Percentiles rank a stretch among this genome's conserved stretches.
phyloP scores from a whole-genome alignment of 306 rosid species.

The peach (Prunus persica) region DNA sequence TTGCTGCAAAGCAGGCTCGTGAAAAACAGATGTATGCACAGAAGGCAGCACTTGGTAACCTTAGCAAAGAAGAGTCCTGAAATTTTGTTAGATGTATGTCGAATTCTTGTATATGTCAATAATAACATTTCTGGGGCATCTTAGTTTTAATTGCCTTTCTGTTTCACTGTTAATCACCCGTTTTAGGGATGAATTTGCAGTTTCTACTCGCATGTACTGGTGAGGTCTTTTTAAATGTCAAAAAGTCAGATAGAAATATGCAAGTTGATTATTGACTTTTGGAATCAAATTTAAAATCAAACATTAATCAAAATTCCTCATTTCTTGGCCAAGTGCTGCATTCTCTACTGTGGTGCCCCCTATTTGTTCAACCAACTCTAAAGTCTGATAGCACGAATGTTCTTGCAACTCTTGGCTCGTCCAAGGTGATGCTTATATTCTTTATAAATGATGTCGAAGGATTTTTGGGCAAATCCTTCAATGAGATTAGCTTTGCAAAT shows the following conservation, averaged over 20 bases:
- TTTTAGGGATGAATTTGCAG: not conserved
- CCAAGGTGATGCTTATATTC: not conserved
- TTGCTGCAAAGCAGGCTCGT: slow-evolving; percentile 68
- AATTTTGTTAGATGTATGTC: not conserved
- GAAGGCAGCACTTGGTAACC: slow-evolving; percentile 48
- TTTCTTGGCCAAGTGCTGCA: not conserved
- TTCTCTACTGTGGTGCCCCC: not conserved
- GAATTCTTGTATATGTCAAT: not conserved
- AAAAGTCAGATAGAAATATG: not conserved
- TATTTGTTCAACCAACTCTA: not conserved
- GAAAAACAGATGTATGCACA: slow-evolving; percentile 63
- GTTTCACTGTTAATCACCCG: not conserved
- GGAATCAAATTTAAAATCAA: not conserved
- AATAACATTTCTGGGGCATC: not conserved
- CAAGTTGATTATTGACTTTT: not conserved
- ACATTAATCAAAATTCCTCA: not conserved
- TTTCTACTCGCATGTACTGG: not conserved
- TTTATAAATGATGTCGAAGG: too few relatives aligned
- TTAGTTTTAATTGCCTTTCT: not conserved
- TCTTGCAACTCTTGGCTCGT: not conserved
- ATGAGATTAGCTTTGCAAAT: too few relatives aligned
- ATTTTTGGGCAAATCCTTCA: too few relatives aligned
- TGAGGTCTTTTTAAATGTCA: not conserved
- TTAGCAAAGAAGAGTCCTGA: slow-evolving; percentile 66
- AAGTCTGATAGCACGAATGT: not conserved